phyloP scores from a whole-genome alignment of 148 eudicot genomes.

The Chenopodium quinoa region DNA sequence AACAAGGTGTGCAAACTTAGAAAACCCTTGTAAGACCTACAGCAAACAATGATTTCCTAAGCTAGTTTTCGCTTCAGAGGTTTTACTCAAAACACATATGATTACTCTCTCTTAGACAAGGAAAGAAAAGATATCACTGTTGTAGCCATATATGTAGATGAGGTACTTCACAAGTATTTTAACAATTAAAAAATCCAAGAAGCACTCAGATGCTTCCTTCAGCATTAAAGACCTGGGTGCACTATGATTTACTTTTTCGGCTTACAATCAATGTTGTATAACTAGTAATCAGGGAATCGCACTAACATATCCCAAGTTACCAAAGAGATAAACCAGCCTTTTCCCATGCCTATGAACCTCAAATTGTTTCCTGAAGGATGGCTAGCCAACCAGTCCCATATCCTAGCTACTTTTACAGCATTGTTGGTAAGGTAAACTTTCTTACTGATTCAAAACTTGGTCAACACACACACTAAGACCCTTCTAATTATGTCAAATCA shows the following conservation, averaged over 20 bases:
- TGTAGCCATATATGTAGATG: too few species aligned
- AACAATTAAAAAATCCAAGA: not conserved
- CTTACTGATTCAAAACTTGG: not conserved
- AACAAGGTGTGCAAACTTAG: too few species aligned
- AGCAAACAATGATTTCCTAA: too few species aligned
- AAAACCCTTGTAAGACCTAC: too few species aligned
- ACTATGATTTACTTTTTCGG: not conserved
- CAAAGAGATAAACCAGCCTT: not conserved
- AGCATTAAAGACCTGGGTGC: not conserved
- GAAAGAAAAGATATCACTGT: too few species aligned
- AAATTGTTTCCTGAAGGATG: not conserved
- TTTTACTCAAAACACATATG: too few species aligned
- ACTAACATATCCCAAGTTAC: not conserved
- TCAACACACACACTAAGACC: not conserved
- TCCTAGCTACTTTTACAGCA: not conserved
- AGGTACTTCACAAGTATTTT: too few species aligned
- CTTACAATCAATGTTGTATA: not conserved
- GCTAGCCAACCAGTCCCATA: not conserved
- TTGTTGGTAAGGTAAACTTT: not conserved
- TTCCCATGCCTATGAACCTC: not conserved
- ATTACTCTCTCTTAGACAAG: too few species aligned
- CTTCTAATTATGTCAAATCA: not conserved
- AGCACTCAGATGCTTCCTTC: not conserved
- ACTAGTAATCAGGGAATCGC: not conserved
- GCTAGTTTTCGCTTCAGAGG: too few species aligned